Conservation (phyloP, 1,139 yeast species). For the Kodamaea plutei region DNA sequence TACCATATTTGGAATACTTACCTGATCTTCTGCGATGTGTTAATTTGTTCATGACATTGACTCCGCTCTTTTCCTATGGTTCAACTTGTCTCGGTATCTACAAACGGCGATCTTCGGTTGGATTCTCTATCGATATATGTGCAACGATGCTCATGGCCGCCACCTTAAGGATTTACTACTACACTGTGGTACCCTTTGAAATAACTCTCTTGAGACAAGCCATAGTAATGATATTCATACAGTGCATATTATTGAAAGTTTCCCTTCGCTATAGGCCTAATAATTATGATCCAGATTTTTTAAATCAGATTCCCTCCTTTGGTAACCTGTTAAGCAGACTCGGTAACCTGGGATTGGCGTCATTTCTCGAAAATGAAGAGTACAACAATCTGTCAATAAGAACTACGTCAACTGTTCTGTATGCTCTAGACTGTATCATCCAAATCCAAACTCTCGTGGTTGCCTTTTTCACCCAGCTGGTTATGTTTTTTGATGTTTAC, state of each 20-base stretch:
- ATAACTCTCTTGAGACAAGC: constrained; percentile 71
- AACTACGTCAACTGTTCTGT: constrained; percentile 1
- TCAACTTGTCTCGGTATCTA: constrained; percentile 72
- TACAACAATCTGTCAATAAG: constrained; percentile 4
- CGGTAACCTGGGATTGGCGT: constrained; percentile 13
- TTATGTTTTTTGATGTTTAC: constrained; percentile 66
- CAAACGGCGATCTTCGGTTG: constrained; percentile 59
- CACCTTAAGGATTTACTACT: constrained; percentile 69
- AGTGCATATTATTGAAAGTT: constrained; percentile 55
- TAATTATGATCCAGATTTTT: constrained; percentile 37
- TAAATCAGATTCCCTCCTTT: constrained; percentile 32
- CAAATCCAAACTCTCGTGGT: constrained; percentile 4
- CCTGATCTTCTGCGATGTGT: constrained; percentile 43
- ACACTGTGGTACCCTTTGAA: constrained; percentile 77
- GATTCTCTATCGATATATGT: constrained; percentile 85
- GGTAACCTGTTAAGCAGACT: constrained; percentile 22
- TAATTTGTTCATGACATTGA: constrained; percentile 54
- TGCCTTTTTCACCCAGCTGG: constrained; percentile 22
- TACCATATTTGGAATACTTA: constrained; percentile 33
- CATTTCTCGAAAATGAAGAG: constrained; percentile 2
- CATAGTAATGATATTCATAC: constrained; percentile 73
- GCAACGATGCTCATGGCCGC: constrained; percentile 85
- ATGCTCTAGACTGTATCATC: not conserved
- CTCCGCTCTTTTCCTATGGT: constrained; percentile 84
- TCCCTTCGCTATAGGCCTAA: constrained; percentile 58